A percentile compares a stretch with the other conserved stretches of the same genome.
These are phyloP conservation scores for Neofusicoccum umdonicola DNA, from an alignment of 2,329 filamentous ascomycete species.

Conservation along the genomic window DNA sequence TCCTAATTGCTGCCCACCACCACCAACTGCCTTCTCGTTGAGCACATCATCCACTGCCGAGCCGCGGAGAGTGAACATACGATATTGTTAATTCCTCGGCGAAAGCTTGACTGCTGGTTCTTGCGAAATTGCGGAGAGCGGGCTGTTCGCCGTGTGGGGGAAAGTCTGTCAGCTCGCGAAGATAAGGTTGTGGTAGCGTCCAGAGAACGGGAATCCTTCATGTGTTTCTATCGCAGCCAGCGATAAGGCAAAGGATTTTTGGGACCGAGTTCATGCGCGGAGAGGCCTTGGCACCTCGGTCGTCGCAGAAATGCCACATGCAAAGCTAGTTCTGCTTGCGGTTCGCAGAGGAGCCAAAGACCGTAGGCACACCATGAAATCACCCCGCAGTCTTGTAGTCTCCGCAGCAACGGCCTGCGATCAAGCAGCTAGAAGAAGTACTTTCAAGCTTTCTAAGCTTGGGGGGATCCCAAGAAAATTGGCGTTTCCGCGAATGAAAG, in stretches of 20 bases:
- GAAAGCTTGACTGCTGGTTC: not conserved
- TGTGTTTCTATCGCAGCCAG: not conserved
- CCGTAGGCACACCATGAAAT: not conserved
- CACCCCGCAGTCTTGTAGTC: not conserved
- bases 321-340: too few species aligned
- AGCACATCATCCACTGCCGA: not conserved
- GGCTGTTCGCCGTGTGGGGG: not conserved
- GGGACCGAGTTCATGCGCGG: not conserved
- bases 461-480: not conserved
- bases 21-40: not conserved
- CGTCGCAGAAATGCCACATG: not conserved
- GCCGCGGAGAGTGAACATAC: not conserved
- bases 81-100: not conserved
- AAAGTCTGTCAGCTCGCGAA: not conserved
- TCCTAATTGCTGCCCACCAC: not conserved
- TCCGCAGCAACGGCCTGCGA: not conserved
- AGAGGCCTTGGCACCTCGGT: not conserved
- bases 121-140: not conserved
- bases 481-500: not conserved
- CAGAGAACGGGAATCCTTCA: not conserved
- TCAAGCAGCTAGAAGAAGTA: not conserved
- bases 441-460: not conserved
- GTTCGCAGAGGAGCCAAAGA: not conserved
- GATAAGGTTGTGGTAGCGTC: conserved; percentile 2
- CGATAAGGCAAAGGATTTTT: not conserved